Evolutionary conservation across 305 asterid species (phyloP), one percentile per base, ranked within the genome.

Genomic region (Rubia peregrina): DNA sequence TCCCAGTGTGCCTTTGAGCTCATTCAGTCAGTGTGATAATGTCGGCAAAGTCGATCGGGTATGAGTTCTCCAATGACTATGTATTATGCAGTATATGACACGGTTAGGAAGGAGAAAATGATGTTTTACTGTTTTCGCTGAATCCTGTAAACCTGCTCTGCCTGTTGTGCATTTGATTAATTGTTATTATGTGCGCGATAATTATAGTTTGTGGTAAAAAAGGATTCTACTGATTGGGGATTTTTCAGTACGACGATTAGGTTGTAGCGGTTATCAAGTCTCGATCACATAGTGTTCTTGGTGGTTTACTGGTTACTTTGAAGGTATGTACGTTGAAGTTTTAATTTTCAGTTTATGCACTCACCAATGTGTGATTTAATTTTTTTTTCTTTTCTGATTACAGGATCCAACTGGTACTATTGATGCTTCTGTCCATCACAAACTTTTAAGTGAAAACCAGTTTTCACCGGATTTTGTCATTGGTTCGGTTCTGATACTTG

Each of bases 361-460:
- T 33, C 17, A 19, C 38, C 24, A 43, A 65, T 60, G 67, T 59
- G 17, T 56, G 11, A 49, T 73, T 38, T 70, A 71, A 61, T 74
- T 72, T 84, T 83, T 77, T 84, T 68, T 78, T 17, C 7, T 24
- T 69, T 48, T 65, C 71, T 46, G 73, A 74, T 38, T 73, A 42
- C 81, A 92, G 98, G 97, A 93, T 74, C 98, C 95, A 42, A 87
- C 98, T 0, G 98, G 97, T 74, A 84, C 86, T 40, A 79, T 89
- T 81, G 87, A 83, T 74, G 96, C 94, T 73, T 89, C 80, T 74
- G 79, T 93, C 79, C 98, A 90, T 85, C 92, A 86, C 77, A 88
- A 83, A 75, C 90, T 89, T 75, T 85, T 89, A 61, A 74, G 82
- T 55, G 85, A 83, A 69, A 77, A 79, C 63, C 89, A 82, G 75